Base-by-base conservation (phyloP, 768 basidiomycete genomes). In the Dioszegia crocea region DNA sequence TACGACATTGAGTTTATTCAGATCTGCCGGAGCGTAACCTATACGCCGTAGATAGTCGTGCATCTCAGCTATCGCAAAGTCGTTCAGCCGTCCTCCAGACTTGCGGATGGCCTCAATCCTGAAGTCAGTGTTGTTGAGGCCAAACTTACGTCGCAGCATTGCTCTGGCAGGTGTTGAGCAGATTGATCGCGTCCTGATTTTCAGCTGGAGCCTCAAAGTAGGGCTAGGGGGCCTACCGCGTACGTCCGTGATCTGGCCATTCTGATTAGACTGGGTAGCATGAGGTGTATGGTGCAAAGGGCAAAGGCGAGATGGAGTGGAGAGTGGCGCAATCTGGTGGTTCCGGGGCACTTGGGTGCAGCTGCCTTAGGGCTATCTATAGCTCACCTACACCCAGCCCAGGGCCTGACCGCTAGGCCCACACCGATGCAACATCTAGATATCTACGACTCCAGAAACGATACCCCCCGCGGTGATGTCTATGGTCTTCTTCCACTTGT, bases 1-100 rank as follows among this genome's bases (percentile, higher is more conserved):
- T 46, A 98, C 84, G 57, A 94, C 91, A 76, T 97, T 94, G 54
- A 99, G 80, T 23, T 79, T 78, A 73, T 97, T 92, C 41, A 99
- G 82, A 63, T 93, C 86, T 57, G 84, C 80, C 40, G 88, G 83
- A 63, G 80, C 80, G 77, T 98, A 91, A 14, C 91, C 93, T 70
- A 93, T 88, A 61, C 91, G 81, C 24, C 80, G 79, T 36, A 97
- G 80, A 75, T 94, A 98, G 71, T 94, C 91, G 46, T 89, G 76
- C 86, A 90, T 94, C 79, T 96, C 89, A 12, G 85, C 84, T 43
- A 96, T 87, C 21, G 88, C 88, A 68, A 84, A 83, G 30, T 78
- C 78, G 54, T 78, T 78, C 56, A 82, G 82, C 47, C 81, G 77
- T 4, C 84, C 84, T 2, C 89, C 88, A 6, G 86, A 83, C 33